phyloP scores from a whole-genome alignment of 2,329 filamentous ascomycete genomes.

The Whalleya microplaca region DNA sequence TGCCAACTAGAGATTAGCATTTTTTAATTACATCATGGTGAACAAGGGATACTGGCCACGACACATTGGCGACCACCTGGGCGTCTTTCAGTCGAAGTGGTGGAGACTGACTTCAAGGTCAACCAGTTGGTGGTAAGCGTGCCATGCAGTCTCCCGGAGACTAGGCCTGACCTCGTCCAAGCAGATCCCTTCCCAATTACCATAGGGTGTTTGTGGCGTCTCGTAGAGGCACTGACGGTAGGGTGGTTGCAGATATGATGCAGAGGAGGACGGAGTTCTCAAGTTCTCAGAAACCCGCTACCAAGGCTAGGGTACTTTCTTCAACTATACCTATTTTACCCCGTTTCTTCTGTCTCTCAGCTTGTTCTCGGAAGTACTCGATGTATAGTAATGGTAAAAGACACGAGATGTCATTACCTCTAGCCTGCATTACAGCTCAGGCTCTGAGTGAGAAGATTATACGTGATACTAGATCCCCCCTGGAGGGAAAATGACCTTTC shows the following conservation, averaged over 20 bases:
- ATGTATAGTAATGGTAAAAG: constrained; percentile 3
- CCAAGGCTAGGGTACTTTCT: constrained; percentile 17
- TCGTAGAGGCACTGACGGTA: constrained; percentile 49
- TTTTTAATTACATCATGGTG: constrained; percentile 18
- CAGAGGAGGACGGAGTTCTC: constrained; percentile 44
- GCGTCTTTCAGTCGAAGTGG: constrained; percentile 37
- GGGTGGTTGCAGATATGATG: constrained; percentile 53
- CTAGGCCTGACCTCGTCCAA: constrained; percentile 41
- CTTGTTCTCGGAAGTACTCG: constrained; percentile 6
- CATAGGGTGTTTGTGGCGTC: constrained; percentile 51
- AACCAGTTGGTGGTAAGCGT: constrained; percentile 38
- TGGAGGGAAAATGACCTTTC: constrained; percentile 17
- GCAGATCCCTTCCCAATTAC: constrained; percentile 45
- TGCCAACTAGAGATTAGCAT: constrained; percentile 4
- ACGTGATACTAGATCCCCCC: constrained; percentile 29
- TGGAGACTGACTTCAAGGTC: constrained; percentile 37
- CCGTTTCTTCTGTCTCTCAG: neutral
- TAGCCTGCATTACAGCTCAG: constrained; percentile 2
- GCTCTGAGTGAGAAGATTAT: neutral
- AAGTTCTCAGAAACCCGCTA: constrained; percentile 32
- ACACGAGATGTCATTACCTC: constrained; percentile 1
- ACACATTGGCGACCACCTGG: constrained; percentile 27
- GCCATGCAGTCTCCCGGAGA: constrained; percentile 47
- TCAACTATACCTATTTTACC: constrained; percentile 17
- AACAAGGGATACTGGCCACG: constrained; percentile 26